Base-by-base conservation (phyloP, 164 flowering plant genomes). In the Chloranthus sessilifolius region DNA sequence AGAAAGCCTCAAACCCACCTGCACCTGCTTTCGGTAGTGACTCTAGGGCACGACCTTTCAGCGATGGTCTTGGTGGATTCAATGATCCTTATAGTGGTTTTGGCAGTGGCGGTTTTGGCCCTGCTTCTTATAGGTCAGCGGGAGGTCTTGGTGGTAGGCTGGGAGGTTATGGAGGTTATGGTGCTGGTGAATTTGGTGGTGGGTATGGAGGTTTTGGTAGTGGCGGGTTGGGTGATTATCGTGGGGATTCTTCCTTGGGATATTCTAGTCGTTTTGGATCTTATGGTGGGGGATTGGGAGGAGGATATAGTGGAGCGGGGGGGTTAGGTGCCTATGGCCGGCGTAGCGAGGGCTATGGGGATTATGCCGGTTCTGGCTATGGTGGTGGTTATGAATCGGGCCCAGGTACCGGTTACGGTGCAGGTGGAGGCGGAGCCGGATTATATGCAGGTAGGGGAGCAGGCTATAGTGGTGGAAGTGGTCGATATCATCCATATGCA, bases 401-500 rank as follows among this genome's bases (percentile, higher is more conserved):
- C 45, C 81, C 84, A 38, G 81, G 88, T 61, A 60, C 79, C 52
- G 68, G 85, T 67, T 86, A 82, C 68, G 55, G 58, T 41, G 34
- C 36, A 40, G 56, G 61, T 38, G 83, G 81, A 25, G 85, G 85
- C 52, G 64, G 72, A 36, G 81, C 83, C 41, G 81, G 82, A 0
- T 28, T 68, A 11, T 83, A 80, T 78, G 95, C 95, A 50, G 71
- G 88, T 78, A 81, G 87, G 61, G 62, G 59, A 36, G 56, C 68
- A 62, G 87, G 88, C 61, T 86, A 89, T 86, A 62, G 90, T 65
- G 79, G 88, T 70, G n/a, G n/a, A n/a, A 65, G 79, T 80, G 75
- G 85, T 66, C 81, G 97, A 4, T 86, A 86, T 56, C 95, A 86
- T 73, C 97, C 97, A 34, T 90, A 86, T 61, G 69, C 76, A 41